Percentiles rank a stretch among this genome's conserved stretches.
These are phyloP conservation scores for Cystofilobasidium macerans DNA, from an alignment of 768 basidiomycete genomes.

Conservation along the genomic window DNA sequence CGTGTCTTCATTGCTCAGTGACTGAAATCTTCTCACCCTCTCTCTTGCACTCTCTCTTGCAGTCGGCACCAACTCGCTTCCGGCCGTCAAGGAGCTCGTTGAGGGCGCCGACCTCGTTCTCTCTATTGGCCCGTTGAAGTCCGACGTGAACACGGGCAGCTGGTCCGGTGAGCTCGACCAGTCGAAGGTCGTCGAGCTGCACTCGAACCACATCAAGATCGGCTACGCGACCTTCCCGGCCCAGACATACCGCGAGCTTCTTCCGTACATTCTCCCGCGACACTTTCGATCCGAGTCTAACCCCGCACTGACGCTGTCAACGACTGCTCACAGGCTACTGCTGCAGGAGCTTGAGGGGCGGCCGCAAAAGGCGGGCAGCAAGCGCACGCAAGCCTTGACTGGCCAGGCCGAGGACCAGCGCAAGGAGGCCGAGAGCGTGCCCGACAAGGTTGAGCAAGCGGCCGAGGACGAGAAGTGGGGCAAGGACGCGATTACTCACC, in stretches of 20 bases:
- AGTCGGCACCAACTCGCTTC: constrained; percentile 58
- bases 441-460: constrained; percentile 40
- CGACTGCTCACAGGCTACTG: constrained; percentile 1
- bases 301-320: background rate
- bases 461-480: constrained; percentile 29
- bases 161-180: constrained; percentile 8
- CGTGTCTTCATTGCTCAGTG: too few relatives aligned
- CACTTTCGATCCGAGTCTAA: background rate
- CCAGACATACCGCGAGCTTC: constrained; percentile 33
- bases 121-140: constrained; percentile 48
- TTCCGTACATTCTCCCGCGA: constrained; percentile 31
- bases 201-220: constrained; percentile 51
- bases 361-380: constrained; percentile 31
- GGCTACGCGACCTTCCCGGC: constrained; percentile 28
- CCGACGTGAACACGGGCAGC: background rate
- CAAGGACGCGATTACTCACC: constrained; percentile 53
- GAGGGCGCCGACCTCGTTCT: constrained; percentile 65
- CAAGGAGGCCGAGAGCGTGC: constrained; percentile 15
- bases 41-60: constrained; percentile 38
- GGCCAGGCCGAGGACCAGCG: constrained; percentile 10
- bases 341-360: constrained; percentile 31
- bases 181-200: constrained; percentile 47
- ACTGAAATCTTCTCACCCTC: too few relatives aligned
- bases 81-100: constrained; percentile 57
- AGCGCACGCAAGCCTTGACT: constrained; percentile 7